Percentiles rank a stretch among this genome's conserved stretches.
Conservation (phyloP, 257 asterid genomes). For the Lycium ferocissimum region DNA sequence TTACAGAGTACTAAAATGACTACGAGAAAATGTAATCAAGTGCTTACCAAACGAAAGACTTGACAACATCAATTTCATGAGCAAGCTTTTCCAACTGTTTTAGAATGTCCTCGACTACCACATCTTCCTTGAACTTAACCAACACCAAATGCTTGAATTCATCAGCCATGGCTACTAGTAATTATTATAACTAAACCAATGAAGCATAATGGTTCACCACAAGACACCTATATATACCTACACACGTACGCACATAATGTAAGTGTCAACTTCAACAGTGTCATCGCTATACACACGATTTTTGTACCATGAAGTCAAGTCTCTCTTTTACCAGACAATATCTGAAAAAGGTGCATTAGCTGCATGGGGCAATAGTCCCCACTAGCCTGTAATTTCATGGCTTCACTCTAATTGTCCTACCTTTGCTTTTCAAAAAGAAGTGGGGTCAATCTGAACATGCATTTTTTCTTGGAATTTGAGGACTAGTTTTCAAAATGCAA, state of each 20-base stretch:
- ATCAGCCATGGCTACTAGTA: conserved; percentile 44
- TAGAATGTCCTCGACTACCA: conserved; percentile 63
- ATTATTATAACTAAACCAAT: background rate
- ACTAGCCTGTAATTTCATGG: conserved; percentile 31
- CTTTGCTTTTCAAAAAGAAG: conserved; percentile 22
- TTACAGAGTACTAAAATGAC: background rate
- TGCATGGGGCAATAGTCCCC: conserved; percentile 58
- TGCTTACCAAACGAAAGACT: conserved; percentile 85
- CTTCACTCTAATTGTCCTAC: conserved; percentile 16
- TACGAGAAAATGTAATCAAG: background rate
- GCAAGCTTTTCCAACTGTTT: conserved; percentile 83
- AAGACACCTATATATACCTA: conserved; percentile 44
- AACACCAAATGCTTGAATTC: conserved; percentile 90
- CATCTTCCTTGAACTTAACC: conserved; percentile 83
- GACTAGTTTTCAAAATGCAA: conserved; percentile 7
- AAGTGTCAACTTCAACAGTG: conserved; percentile 46
- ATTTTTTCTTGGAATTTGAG: conserved; percentile 24
- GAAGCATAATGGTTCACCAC: conserved; percentile 36
- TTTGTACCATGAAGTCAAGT: conserved; percentile 55
- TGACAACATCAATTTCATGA: conserved; percentile 70
- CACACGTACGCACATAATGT: background rate
- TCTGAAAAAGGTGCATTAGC: conserved; percentile 45
- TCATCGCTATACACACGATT: conserved; percentile 38
- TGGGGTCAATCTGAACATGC: conserved; percentile 27
- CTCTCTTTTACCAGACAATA: conserved; percentile 60